These are phyloP conservation scores for Cicer yamashitae DNA, from an alignment of 306 rosid genomes.

Conservation along the genomic window DNA sequence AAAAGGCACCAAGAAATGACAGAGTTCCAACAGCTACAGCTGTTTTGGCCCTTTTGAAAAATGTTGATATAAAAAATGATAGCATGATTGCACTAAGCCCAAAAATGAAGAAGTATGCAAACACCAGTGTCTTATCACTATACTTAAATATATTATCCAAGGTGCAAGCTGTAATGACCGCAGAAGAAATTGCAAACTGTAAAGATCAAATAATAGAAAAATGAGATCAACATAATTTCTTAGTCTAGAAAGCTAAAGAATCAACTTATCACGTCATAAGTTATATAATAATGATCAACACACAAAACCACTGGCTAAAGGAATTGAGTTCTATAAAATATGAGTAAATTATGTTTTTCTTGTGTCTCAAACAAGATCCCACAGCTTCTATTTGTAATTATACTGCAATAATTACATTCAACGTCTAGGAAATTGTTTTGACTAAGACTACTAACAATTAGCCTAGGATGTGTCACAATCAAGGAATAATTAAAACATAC, in stretches of 20 bases:
- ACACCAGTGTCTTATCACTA: conserved; percentile 93
- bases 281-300: conserved; percentile 16
- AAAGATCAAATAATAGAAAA: conserved; percentile 47
- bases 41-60: conserved; percentile 92
- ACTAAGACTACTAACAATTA: too few species aligned
- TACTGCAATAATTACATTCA: too few species aligned
- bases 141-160: conserved; percentile 84
- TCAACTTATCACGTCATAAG: conserved; percentile 9
- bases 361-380: too few species aligned
- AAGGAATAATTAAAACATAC: too few species aligned
- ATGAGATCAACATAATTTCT: conserved; percentile 45
- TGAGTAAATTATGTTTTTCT: too few species aligned
- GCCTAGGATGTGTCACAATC: too few species aligned
- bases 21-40: conserved; percentile 99
- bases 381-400: too few species aligned
- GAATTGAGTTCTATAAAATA: not conserved
- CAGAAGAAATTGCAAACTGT: conserved; percentile 89
- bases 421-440: too few species aligned
- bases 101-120: conserved; percentile 82
- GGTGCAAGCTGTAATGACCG: conserved; percentile 82
- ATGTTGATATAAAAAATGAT: conserved; percentile 87
- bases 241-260: conserved; percentile 32
- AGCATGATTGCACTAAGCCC: conserved; percentile 94
- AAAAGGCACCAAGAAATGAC: conserved; percentile 83
- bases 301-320: conserved; percentile 1